Evolutionary conservation across 2,329 filamentous ascomycete species (phyloP).

Genomic region (Rutstroemia sydowiana): DNA sequence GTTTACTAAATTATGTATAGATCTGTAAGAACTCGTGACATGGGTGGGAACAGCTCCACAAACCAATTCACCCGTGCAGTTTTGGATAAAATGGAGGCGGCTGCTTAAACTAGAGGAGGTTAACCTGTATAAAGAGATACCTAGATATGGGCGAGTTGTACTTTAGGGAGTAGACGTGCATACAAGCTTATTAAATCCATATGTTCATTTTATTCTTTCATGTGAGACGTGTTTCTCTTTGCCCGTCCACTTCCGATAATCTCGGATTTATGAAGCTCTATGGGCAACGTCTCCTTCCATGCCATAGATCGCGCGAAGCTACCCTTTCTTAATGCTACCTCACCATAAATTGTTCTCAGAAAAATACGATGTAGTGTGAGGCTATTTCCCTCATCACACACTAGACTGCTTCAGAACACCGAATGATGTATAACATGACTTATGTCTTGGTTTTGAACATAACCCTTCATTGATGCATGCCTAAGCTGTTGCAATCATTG

Average conservation of each 20-base stretch:
- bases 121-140: slow-evolving; percentile 23
- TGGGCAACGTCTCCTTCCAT: too few relatives aligned
- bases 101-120: slow-evolving; percentile 19
- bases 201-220: not conserved
- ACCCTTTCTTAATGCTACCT: too few relatives aligned
- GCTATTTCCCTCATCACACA: too few relatives aligned
- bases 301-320: too few relatives aligned
- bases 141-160: slow-evolving; percentile 20
- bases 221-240: not conserved
- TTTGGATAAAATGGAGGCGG: slow-evolving; percentile 83
- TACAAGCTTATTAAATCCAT: slow-evolving; percentile 17
- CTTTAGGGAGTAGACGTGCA: slow-evolving; percentile 21
- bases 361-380: too few relatives aligned
- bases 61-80: slow-evolving; percentile 94
- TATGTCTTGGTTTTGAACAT: too few relatives aligned
- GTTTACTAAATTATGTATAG: slow-evolving; percentile 40
- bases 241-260: too few relatives aligned
- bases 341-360: too few relatives aligned
- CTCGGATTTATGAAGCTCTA: too few relatives aligned
- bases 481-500: slow-evolving; percentile 9
- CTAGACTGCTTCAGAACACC: too few relatives aligned
- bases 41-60: slow-evolving; percentile 86
- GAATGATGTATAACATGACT: too few relatives aligned
- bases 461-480: slow-evolving; percentile 3
- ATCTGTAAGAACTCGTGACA: slow-evolving; percentile 83